phyloP scores from a whole-genome alignment of 257 asterid genomes.

The Schizonepeta tenuifolia region DNA sequence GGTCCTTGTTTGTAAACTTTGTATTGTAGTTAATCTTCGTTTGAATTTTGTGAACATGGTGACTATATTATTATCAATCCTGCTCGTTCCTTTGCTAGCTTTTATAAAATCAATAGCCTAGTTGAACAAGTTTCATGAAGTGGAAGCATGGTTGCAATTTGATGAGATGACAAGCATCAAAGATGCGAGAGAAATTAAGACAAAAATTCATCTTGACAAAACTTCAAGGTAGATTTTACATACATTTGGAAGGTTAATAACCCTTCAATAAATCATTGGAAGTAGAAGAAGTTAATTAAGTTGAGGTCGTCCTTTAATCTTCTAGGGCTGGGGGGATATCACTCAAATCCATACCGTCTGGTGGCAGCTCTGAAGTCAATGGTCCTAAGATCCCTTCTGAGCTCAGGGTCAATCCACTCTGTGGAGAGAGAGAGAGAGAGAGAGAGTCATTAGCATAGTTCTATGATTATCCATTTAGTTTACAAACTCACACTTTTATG shows the following conservation, averaged over 20 bases:
- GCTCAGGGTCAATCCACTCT: constrained; percentile 94
- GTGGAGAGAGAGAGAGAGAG: constrained; percentile 31
- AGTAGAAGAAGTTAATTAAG: neutral
- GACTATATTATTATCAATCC: neutral
- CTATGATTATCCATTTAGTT: too few relatives aligned
- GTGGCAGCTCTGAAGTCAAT: constrained; percentile 75
- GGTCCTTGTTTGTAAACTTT: constrained; percentile 34
- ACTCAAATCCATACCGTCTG: constrained; percentile 82
- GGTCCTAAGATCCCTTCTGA: constrained; percentile 93
- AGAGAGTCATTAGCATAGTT: too few relatives aligned
- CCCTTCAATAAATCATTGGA: too few relatives aligned
- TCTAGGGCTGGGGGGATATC: constrained; percentile 64
- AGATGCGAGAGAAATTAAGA: neutral
- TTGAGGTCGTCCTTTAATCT: constrained; percentile 40
- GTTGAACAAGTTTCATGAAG: neutral
- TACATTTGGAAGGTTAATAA: constrained; percentile 6
- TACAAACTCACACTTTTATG: neutral
- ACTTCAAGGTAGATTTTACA: neutral
- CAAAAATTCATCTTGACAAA: neutral
- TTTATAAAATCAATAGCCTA: neutral
- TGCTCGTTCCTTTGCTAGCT: neutral
- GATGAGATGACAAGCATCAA: neutral
- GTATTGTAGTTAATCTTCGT: neutral
- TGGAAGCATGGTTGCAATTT: neutral
- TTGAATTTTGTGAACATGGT: neutral